phyloP scores from a whole-genome alignment of 1,284 basidiomycete species.

The Heliocybe sulcata region DNA sequence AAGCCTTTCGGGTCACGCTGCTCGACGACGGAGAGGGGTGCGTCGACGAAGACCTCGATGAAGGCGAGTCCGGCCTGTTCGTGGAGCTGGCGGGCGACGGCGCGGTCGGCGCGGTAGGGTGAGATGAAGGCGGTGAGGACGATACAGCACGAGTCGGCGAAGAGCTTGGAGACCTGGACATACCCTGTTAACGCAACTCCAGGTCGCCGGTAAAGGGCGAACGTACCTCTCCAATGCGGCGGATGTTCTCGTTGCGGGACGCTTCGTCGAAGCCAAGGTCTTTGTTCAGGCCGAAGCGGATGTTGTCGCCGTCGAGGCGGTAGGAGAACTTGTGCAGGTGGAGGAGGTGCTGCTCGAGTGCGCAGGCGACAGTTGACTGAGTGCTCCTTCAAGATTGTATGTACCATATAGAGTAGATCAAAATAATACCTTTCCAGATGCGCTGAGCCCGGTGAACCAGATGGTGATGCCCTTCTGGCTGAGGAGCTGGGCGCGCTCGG shows the following conservation, averaged over 20 bases:
- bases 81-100: slow-evolving; percentile 82
- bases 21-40: slow-evolving; percentile 85
- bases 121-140: slow-evolving; percentile 97
- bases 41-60: slow-evolving; percentile 94
- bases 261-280: slow-evolving; percentile 96
- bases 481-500: slow-evolving; percentile 65
- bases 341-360: slow-evolving; percentile 93
- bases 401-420: not conserved
- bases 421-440: slow-evolving; percentile 72
- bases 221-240: slow-evolving; percentile 88
- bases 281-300: slow-evolving; percentile 96
- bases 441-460: slow-evolving; percentile 94
- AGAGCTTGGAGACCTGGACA: slow-evolving; percentile 86
- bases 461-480: slow-evolving; percentile 84
- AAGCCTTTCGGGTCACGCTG: slow-evolving; percentile 94
- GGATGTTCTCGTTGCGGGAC: slow-evolving; percentile 96
- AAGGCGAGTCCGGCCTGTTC: slow-evolving; percentile 70
- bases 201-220: slow-evolving; percentile 7
- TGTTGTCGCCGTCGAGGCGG: slow-evolving; percentile 95
- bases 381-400: slow-evolving; percentile 14
- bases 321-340: slow-evolving; percentile 84
- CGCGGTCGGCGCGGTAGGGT: slow-evolving; percentile 88
- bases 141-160: slow-evolving; percentile 83
- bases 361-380: slow-evolving; percentile 95
- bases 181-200: not conserved